phyloP scores from a whole-genome alignment of 2,329 filamentous ascomycete species.

The Arthrobotrys musiformis region DNA sequence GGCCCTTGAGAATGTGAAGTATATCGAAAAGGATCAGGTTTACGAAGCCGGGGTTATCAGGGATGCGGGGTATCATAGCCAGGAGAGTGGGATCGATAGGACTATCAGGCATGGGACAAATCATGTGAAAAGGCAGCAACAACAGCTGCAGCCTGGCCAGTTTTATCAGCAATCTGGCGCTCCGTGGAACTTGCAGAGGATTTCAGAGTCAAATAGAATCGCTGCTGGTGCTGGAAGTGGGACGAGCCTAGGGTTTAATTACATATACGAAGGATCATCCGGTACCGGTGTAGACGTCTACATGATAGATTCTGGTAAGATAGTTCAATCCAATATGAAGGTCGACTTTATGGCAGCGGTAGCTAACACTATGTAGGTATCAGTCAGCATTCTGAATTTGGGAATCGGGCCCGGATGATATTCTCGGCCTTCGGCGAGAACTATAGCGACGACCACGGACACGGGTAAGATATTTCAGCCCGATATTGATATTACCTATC shows the following conservation, averaged over 20 bases:
- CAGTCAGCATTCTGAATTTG: conserved; percentile 41
- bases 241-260: conserved; percentile 9
- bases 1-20: conserved; percentile 3
- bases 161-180: conserved; percentile 8
- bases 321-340: neutral
- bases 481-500: neutral
- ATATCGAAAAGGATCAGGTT: conserved; percentile 20
- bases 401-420: conserved; percentile 22
- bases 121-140: neutral
- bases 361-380: conserved; percentile 16
- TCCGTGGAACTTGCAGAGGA: conserved; percentile 38
- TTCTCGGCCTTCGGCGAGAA: conserved; percentile 31
- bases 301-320: conserved; percentile 37
- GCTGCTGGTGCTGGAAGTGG: neutral
- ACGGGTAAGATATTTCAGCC: conserved; percentile 20
- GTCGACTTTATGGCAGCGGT: neutral
- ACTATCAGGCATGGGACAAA: neutral
- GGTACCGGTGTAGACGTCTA: conserved; percentile 45
- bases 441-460: conserved; percentile 30
- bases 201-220: conserved; percentile 19
- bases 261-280: neutral
- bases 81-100: neutral
- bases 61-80: neutral
- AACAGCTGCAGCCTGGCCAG: neutral
- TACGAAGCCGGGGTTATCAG: conserved; percentile 1